Conservation (phyloP, 2,329 filamentous ascomycete species). For the Gnomoniopsis sp. region DNA sequence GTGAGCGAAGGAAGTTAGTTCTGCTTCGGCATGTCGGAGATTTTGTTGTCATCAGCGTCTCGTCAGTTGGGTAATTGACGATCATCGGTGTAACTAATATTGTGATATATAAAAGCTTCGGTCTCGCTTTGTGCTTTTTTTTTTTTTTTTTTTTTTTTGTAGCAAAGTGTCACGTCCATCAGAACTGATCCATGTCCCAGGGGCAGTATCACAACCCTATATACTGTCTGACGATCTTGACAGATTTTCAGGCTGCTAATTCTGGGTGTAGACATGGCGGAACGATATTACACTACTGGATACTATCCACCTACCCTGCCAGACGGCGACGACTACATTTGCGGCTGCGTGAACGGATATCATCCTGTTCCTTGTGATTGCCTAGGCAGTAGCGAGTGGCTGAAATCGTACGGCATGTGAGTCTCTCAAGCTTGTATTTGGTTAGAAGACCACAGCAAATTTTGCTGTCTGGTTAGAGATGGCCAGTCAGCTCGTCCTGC, state of each 20-base stretch:
- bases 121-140: too few species aligned
- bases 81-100: background rate
- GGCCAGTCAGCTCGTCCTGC: background rate
- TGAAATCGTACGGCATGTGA: conserved; percentile 9
- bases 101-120: background rate
- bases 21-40: background rate
- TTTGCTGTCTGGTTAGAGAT: background rate
- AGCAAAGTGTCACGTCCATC: background rate
- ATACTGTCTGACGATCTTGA: background rate
- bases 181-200: background rate
- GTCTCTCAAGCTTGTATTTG: background rate
- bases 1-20: background rate
- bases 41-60: background rate
- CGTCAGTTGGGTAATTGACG: background rate
- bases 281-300: conserved; percentile 6
- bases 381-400: background rate
- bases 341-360: conserved; percentile 20
- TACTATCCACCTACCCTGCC: conserved; percentile 9
- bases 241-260: background rate
- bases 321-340: conserved; percentile 15
- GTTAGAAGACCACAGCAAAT: background rate
- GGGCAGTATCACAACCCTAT: too few species aligned
- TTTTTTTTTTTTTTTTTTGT: too few species aligned
- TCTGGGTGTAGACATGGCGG: conserved; percentile 2
- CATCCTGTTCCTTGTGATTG: conserved; percentile 11